Conservation (phyloP, 2,329 filamentous ascomycete genomes). For the Fusarium subglutinans region DNA sequence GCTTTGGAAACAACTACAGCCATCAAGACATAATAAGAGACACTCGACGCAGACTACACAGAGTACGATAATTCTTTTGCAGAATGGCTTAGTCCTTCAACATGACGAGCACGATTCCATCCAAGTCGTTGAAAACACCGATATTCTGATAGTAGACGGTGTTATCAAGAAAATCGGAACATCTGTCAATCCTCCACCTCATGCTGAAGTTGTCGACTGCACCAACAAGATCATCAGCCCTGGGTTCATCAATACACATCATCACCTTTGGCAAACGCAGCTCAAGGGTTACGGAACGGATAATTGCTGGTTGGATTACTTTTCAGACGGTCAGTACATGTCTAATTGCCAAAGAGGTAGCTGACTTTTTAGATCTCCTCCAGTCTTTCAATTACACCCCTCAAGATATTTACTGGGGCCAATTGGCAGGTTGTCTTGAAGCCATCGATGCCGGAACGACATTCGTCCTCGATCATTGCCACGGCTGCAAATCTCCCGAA, state of each 20-base stretch:
- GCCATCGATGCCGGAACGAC: background rate
- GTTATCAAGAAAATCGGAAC: background rate
- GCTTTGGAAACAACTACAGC: no score
- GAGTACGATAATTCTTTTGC: background rate
- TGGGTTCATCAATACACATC: slow-evolving; percentile 27
- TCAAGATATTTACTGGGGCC: background rate
- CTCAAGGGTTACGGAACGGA: background rate
- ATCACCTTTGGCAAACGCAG: slow-evolving; percentile 27
- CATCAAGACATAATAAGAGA: no score
- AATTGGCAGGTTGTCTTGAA: background rate
- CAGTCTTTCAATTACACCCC: background rate
- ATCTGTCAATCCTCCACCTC: background rate
- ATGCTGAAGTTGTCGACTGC: slow-evolving; percentile 5
- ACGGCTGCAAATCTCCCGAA: background rate
- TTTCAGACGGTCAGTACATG: background rate
- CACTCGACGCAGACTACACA: no score
- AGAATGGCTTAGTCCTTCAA: background rate
- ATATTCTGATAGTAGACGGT: background rate
- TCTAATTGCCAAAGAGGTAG: background rate
- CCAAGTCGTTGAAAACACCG: background rate
- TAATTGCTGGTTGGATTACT: background rate
- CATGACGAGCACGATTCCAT: background rate
- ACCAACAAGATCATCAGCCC: slow-evolving; percentile 20
- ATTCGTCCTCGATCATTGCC: background rate
- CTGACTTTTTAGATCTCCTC: background rate